Evolutionary conservation across 2,329 filamentous ascomycete genomes (phyloP).

Genomic region (Exophiala oligosperma): DNA sequence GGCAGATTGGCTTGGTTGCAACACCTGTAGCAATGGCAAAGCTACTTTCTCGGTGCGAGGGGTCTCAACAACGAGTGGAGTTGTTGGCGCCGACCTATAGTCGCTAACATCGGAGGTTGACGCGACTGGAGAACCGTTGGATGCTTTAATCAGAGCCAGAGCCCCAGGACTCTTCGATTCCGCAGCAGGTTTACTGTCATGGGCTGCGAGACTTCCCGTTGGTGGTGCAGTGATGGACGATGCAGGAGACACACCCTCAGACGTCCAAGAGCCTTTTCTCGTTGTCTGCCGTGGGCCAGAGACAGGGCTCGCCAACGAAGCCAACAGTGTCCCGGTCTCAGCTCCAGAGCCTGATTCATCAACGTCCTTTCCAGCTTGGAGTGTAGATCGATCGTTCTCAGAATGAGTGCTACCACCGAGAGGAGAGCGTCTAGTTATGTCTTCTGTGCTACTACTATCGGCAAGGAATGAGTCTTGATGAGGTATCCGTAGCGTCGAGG

Average conservation of each 20-base stretch:
- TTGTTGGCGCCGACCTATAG: slow-evolving; percentile 47
- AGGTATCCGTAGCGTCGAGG: slow-evolving; percentile 21
- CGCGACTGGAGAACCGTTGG: slow-evolving; percentile 10
- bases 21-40: slow-evolving; percentile 5
- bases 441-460: slow-evolving; percentile 34
- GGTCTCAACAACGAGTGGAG: slow-evolving; percentile 38
- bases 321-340: slow-evolving; percentile 10
- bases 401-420: slow-evolving; percentile 19
- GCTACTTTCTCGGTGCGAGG: slow-evolving; percentile 25
- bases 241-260: slow-evolving; percentile 14
- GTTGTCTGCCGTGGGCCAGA: slow-evolving; percentile 8
- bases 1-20: slow-evolving; percentile 7
- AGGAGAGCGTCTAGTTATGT: slow-evolving; percentile 19
- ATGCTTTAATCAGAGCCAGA: slow-evolving; percentile 5
- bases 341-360: slow-evolving; percentile 12
- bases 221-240: slow-evolving; percentile 4
- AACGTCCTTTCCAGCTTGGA: slow-evolving; percentile 1
- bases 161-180: not conserved
- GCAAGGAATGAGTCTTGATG: slow-evolving; percentile 34
- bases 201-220: not conserved
- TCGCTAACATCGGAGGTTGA: slow-evolving; percentile 41
- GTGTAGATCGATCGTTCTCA: slow-evolving; percentile 24
- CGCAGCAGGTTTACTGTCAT: not conserved
- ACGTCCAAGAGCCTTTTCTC: slow-evolving; percentile 22
- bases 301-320: slow-evolving; percentile 10